Percentiles rank a stretch among this genome's conserved stretches.
These are phyloP conservation scores for Gillenia trifoliata DNA, from an alignment of 306 rosid species.

Conservation along the genomic window DNA sequence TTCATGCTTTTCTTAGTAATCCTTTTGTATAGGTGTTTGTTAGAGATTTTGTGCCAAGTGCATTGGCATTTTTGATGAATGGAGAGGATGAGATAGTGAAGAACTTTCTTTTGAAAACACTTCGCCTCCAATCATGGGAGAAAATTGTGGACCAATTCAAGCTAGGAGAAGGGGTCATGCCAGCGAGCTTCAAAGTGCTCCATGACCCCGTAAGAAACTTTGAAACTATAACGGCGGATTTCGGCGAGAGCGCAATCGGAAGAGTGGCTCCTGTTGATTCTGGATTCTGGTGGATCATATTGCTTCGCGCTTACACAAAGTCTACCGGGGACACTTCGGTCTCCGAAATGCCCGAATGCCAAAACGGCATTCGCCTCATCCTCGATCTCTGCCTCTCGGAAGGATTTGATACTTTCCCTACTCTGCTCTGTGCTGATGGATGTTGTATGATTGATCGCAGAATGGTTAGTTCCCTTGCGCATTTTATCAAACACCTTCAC, in stretches of 20 bases:
- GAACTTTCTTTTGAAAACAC: slow-evolving; percentile 34
- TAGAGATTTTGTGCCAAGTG: slow-evolving; percentile 37
- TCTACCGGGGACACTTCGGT: slow-evolving; percentile 30
- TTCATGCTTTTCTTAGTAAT: neutral
- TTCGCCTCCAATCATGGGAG: slow-evolving; percentile 31
- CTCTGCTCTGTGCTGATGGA: slow-evolving; percentile 34
- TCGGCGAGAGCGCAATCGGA: slow-evolving; percentile 35
- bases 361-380: slow-evolving; percentile 34
- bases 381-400: slow-evolving; percentile 29
- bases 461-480: slow-evolving; percentile 20
- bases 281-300: slow-evolving; percentile 38
- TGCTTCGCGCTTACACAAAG: slow-evolving; percentile 39
- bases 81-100: slow-evolving; percentile 28
- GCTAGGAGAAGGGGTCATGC: slow-evolving; percentile 38
- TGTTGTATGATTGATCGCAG: slow-evolving; percentile 36
- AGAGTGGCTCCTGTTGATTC: slow-evolving; percentile 42
- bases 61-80: slow-evolving; percentile 35
- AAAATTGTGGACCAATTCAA: slow-evolving; percentile 29
- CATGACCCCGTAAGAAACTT: slow-evolving; percentile 22
- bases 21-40: slow-evolving; percentile 21
- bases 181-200: slow-evolving; percentile 33
- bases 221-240: slow-evolving; percentile 27
- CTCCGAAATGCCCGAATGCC: slow-evolving; percentile 34
- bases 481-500: neutral
- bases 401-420: slow-evolving; percentile 37